These are phyloP conservation scores for Delonix regia DNA, from an alignment of 306 rosid species.

Conservation along the genomic window DNA sequence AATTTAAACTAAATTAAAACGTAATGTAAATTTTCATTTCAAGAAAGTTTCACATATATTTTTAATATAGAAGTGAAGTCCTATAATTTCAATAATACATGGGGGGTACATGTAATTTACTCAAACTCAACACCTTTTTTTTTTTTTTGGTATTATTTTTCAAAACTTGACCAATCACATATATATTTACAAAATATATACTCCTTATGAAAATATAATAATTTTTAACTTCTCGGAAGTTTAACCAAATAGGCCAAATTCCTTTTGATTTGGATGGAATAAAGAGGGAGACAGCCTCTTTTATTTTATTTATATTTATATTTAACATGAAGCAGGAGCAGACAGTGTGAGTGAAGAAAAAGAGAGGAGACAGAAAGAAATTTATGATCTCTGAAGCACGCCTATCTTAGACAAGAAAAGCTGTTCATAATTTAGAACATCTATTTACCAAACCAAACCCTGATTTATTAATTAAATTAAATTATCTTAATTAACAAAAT, in stretches of 20 bases:
- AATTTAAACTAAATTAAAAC: too few species aligned
- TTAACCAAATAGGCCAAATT: background rate
- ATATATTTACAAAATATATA: too few species aligned
- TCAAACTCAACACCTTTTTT: too few species aligned
- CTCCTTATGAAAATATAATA: too few species aligned
- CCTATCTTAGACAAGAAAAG: background rate
- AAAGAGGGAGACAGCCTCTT: background rate
- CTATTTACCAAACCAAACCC: background rate
- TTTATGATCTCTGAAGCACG: background rate
- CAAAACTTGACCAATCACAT: too few species aligned
- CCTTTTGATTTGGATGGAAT: background rate
- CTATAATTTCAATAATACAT: too few species aligned
- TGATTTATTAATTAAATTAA: background rate
- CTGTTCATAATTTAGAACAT: background rate
- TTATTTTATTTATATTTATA: background rate
- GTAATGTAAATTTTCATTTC: too few species aligned
- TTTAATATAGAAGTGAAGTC: too few species aligned
- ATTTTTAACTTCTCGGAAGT: too few species aligned
- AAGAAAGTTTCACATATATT: too few species aligned
- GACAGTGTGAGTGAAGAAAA: background rate
- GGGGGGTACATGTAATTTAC: too few species aligned
- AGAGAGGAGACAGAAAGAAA: background rate
- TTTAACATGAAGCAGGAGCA: background rate
- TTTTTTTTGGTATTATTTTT: too few species aligned
- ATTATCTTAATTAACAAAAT: background rate